Conservation (phyloP, 1,284 basidiomycete genomes). For the Phenoliferia sp. region DNA sequence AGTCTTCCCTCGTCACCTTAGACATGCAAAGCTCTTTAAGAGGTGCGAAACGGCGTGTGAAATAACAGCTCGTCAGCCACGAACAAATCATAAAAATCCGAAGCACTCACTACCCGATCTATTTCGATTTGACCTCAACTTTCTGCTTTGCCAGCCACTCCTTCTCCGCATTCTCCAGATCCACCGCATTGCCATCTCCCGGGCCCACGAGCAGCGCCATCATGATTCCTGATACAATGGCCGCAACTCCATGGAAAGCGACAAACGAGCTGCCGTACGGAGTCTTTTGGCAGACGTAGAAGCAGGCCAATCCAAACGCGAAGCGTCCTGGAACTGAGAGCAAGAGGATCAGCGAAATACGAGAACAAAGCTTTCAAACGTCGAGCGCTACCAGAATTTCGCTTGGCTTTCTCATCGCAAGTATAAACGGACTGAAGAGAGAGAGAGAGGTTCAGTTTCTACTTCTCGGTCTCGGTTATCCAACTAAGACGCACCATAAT, state of each 20-base stretch:
- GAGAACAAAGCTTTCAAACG: neutral
- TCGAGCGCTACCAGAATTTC: conserved; percentile 11
- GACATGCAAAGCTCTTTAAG: too few relatives aligned
- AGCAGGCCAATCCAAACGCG: conserved; percentile 5
- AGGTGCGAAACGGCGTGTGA: too few relatives aligned
- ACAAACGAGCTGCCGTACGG: conserved; percentile 10
- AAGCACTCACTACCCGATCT: too few relatives aligned
- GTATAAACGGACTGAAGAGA: conserved; percentile 23
- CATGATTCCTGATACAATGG: conserved; percentile 3
- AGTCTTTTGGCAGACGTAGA: conserved; percentile 7
- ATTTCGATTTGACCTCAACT: neutral
- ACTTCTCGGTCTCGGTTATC: too few relatives aligned
- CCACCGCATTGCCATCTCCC: conserved; percentile 25
- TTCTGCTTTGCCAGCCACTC: neutral
- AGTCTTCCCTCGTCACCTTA: too few relatives aligned
- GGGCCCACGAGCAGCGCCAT: conserved; percentile 19
- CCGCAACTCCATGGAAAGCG: conserved; percentile 8
- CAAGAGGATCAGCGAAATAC: neutral
- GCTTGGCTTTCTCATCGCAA: conserved; percentile 19
- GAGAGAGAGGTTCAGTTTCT: too few relatives aligned
- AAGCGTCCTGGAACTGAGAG: conserved; percentile 16
- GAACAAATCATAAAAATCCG: too few relatives aligned
- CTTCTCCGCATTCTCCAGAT: conserved; percentile 11
- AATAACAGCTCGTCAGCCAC: too few relatives aligned
- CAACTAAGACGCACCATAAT: too few relatives aligned